Conservation (phyloP, 1,284 basidiomycete genomes). For the Heterobasidion occidentale region DNA sequence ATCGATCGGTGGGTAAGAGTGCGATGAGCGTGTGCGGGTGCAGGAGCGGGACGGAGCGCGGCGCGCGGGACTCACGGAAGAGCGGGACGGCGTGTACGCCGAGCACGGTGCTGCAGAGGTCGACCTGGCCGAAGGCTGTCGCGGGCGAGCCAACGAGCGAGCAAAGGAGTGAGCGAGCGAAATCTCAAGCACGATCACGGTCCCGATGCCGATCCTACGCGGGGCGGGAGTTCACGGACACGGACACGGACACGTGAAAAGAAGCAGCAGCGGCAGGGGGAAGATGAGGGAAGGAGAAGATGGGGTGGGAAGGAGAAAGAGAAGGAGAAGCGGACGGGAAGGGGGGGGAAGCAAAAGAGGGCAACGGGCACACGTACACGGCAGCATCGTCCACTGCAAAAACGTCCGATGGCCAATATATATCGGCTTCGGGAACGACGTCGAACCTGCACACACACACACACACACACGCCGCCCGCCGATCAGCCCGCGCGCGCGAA, state of each 20-base stretch:
- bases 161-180: not conserved
- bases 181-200: no score
- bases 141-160: not conserved
- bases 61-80: not conserved
- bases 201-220: no score
- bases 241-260: no score
- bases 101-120: not conserved
- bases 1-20: no score
- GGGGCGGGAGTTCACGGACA: no score
- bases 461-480: not conserved
- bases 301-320: no score
- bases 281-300: no score
- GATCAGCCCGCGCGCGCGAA: not conserved
- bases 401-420: not conserved
- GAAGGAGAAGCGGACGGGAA: no score
- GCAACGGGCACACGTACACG: not conserved
- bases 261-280: not conserved
- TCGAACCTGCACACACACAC: not conserved
- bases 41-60: not conserved
- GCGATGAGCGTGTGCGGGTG: no score
- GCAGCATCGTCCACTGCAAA: not conserved
- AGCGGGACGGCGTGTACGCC: not conserved
- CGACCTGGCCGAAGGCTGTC: not conserved
- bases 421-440: slow-evolving; percentile 1
- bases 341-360: not conserved